Evolutionary conservation across 305 asterid genomes (phyloP), one percentile per base, ranked within the genome.

Genomic region (Lippia alba): DNA sequence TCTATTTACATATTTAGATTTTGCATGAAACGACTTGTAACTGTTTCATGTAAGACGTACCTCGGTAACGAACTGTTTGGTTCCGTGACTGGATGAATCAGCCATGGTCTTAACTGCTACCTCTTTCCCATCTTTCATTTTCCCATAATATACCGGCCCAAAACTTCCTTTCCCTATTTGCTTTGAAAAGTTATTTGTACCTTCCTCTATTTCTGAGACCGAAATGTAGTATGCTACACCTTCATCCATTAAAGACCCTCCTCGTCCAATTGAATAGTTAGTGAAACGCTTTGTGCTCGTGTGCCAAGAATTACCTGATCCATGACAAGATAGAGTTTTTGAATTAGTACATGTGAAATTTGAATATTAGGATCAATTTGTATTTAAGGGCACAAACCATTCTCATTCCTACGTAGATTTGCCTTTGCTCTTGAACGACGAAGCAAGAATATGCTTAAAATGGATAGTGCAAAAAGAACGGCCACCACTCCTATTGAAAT

Each of bases 81-180:
- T 85, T 58, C 95, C 97, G 69, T 94, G 97, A 57, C 95, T 89
- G 46, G 99, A 86, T 57, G 97, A 84, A 76, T 94, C 97, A 40
- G 97, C 96, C 99, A 94, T 91, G 79, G 76, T 88, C 78, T 94
- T 94, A 50, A 94, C 99, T 3, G 99, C 99, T 32, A 94, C 83
- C 76, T 94, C 99, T 77, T 89, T 94, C 30, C 97, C 97, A 41
- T 90, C 97, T 76, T 80, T 82, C 84, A 94, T 75, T 76, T 83
- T 91, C 56, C 99, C 99, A 63, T 94, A 87, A 75, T 84, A 94
- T 41, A 94, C 99, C 2, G 97, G 97, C 44, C 97, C 99, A 65
- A 91, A 91, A 73, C 99, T 91, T 75, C 99, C 99, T 80, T 91
- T 88, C 51, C 99, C 99, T 6, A 94, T 89, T 69, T 84, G 73